Evolutionary conservation across 2,329 filamentous ascomycete genomes (phyloP).

Genomic region (Hypoxylon sp.): DNA sequence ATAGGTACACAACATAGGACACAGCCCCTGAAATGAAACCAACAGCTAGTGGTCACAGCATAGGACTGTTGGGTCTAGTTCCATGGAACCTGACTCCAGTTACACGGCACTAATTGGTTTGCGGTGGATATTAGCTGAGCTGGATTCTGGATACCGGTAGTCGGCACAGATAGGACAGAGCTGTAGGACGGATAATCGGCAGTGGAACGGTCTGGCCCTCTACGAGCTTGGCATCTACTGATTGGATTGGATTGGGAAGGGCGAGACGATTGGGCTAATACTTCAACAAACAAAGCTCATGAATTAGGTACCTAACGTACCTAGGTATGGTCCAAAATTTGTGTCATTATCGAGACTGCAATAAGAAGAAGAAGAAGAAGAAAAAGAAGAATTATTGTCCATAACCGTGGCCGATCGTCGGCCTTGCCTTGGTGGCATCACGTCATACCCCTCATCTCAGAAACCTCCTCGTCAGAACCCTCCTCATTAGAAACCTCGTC

Average conservation of each 20-base stretch:
- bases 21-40: slow-evolving; percentile 21
- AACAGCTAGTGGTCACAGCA: slow-evolving; percentile 24
- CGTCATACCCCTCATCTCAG: background rate
- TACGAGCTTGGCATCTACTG: background rate
- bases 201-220: slow-evolving; percentile 12
- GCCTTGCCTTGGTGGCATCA: background rate
- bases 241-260: slow-evolving; percentile 2
- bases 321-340: background rate
- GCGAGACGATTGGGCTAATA: background rate
- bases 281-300: background rate
- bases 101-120: slow-evolving; percentile 14
- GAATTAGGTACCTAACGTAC: background rate
- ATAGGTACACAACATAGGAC: background rate
- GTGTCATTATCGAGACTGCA: background rate
- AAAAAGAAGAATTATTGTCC: background rate
- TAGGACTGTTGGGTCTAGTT: slow-evolving; percentile 12
- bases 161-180: slow-evolving; percentile 15
- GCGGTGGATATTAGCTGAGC: slow-evolving; percentile 24
- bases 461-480: no score
- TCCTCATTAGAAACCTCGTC: no score
- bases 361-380: slow-evolving; percentile 6
- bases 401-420: background rate
- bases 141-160: slow-evolving; percentile 3
- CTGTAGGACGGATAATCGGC: slow-evolving; percentile 31
- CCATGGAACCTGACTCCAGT: slow-evolving; percentile 23